Conservation (phyloP, 78 protist genomes). For the Isochrysis galbana region DNA sequence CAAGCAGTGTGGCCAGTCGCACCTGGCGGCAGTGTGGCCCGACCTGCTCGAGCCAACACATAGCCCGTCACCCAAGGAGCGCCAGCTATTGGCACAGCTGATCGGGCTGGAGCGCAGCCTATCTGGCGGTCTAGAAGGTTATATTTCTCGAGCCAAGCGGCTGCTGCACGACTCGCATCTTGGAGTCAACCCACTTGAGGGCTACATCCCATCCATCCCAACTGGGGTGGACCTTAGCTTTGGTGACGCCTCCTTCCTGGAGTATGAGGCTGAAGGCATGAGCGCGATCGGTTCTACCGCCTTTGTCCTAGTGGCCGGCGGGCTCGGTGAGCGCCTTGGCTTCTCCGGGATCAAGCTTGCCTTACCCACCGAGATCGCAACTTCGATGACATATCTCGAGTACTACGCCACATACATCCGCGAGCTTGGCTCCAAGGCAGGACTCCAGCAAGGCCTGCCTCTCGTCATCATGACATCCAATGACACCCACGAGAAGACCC, state of each 20-base stretch:
- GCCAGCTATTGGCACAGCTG: not conserved
- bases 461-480: constrained; percentile 63
- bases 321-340: constrained; percentile 65
- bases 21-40: constrained; percentile 10
- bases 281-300: not conserved
- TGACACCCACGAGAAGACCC: constrained; percentile 61
- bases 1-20: not conserved
- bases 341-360: constrained; percentile 55
- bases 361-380: constrained; percentile 48
- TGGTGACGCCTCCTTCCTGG: not conserved
- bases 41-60: not conserved
- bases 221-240: not conserved
- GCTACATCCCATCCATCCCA: constrained; percentile 19
- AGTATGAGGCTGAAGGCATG: constrained; percentile 28
- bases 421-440: not conserved
- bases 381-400: constrained; percentile 38
- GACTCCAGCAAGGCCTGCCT: not conserved
- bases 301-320: constrained; percentile 60
- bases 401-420: constrained; percentile 47
- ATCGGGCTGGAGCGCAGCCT: not conserved
- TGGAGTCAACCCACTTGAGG: constrained; percentile 38
- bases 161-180: constrained; percentile 27
- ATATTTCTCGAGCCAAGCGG: not conserved
- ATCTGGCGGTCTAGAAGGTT: constrained; percentile 58
- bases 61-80: not conserved